phyloP scores from a whole-genome alignment of 164 flowering plant genomes.

The Pachysandra terminalis region DNA sequence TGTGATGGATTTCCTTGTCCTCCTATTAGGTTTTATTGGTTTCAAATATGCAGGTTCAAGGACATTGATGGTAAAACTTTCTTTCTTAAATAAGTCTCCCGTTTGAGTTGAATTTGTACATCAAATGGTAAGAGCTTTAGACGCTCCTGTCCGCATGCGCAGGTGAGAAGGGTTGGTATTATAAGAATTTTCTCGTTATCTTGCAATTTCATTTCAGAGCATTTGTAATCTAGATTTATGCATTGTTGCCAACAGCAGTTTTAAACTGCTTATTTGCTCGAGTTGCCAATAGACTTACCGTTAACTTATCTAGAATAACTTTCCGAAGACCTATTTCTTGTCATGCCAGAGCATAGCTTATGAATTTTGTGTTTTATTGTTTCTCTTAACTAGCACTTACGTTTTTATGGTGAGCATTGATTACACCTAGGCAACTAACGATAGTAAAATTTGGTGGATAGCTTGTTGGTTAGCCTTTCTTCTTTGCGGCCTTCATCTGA shows the following conservation, averaged over 20 bases:
- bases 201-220: background rate
- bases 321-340: background rate
- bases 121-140: constrained; percentile 3
- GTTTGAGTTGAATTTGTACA: background rate
- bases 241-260: background rate
- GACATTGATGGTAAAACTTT: background rate
- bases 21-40: constrained; percentile 5
- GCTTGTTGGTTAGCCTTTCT: background rate
- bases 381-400: background rate
- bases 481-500: background rate
- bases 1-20: background rate
- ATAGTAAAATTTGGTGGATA: background rate
- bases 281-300: background rate
- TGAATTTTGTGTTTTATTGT: background rate
- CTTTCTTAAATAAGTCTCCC: background rate
- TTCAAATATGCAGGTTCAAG: constrained; percentile 13
- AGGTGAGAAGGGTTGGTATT: constrained; percentile 6
- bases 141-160: background rate
- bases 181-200: background rate
- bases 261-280: constrained; percentile 1
- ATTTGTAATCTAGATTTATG: background rate
- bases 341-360: background rate
- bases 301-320: background rate
- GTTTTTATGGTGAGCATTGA: background rate
- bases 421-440: background rate